Evolutionary conservation across 306 rosid species (phyloP), one percentile per base, ranked within the genome.

Genomic region (Sesbania bispinosa): DNA sequence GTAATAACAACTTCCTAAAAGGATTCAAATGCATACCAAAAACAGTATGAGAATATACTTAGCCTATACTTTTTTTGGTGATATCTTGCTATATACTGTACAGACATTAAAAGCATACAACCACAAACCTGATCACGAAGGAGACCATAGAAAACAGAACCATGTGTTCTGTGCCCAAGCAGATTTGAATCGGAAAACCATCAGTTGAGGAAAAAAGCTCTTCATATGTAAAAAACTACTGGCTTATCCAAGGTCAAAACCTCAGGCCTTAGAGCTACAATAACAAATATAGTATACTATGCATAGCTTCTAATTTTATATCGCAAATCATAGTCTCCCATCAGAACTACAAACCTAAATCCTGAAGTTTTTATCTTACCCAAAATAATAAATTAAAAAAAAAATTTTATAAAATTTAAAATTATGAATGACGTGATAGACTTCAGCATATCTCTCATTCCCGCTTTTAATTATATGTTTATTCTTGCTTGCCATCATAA

Each of bases 1-100:
- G 90, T 93, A 55, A 93, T 74, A 35, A 96, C 97, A 82, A 93
- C 98, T 79, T 93, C 97, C 97, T 90, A 64, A 7, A 80, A 62
- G 58, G 58, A 80, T 24, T 61, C 20, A 82, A 82, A 57, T 16
- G 60, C 21, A 27, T 6, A 27, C 39, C 6, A 14, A 42, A 69
- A 67, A 45, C 26, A 60, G 36, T 54, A 33, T 43, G 59, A 55
- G 46, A 46, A 42, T 38, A 54, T 60, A 52, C 62, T 32, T 32
- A 53, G 38, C 16, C 14, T 21, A 43, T 35, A 43, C n/a, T n/a
- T 4, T 20, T 21, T 21, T 9, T 21, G 13, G 23, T 1, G 7
- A 51, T 20, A 26, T n/a, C n/a, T n/a, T n/a, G n/a, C n/a, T n/a
- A n/a, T n/a, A n/a, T 26, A 23, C 59, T 52, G n/a, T 52, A 1